These are phyloP conservation scores for Nicotiana tomentosiformis DNA, from an alignment of 257 asterid genomes.

Conservation along the genomic window DNA sequence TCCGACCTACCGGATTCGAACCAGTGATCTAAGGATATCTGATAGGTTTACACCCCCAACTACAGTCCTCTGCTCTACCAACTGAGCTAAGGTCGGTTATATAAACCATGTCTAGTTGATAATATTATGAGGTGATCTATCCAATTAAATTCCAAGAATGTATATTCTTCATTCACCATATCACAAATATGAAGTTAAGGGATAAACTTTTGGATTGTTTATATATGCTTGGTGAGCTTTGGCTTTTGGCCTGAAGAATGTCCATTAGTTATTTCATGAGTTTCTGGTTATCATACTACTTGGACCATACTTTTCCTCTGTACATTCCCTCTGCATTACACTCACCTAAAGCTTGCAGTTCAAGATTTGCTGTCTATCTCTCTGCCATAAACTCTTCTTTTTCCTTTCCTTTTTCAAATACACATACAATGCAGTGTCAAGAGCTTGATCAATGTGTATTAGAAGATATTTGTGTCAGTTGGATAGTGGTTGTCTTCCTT, in stretches of 20 bases:
- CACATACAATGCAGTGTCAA: background rate
- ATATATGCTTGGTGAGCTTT: background rate
- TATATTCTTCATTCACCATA: background rate
- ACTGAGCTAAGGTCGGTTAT: conserved; percentile 7
- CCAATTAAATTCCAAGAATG: too few relatives aligned
- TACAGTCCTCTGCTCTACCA: conserved; percentile 5
- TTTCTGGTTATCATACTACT: too few relatives aligned
- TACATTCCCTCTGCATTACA: background rate
- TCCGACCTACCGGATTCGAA: background rate
- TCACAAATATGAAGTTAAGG: background rate
- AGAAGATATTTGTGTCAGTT: background rate
- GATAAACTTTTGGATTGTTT: background rate
- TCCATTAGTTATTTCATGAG: too few relatives aligned
- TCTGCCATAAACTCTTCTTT: background rate
- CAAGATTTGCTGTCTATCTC: background rate
- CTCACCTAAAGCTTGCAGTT: background rate
- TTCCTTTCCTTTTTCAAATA: background rate
- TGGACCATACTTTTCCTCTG: too few relatives aligned
- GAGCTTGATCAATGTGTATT: background rate
- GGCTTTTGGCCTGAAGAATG: background rate
- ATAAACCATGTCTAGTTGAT: background rate
- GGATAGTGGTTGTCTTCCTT: too few relatives aligned
- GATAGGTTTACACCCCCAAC: background rate
- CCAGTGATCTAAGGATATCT: background rate
- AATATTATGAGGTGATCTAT: too few relatives aligned